Percentiles rank a stretch among this genome's conserved stretches.
Evolutionary conservation across 179 eudicot genomes (phyloP).

Genomic region (Silene noctiflora): DNA sequence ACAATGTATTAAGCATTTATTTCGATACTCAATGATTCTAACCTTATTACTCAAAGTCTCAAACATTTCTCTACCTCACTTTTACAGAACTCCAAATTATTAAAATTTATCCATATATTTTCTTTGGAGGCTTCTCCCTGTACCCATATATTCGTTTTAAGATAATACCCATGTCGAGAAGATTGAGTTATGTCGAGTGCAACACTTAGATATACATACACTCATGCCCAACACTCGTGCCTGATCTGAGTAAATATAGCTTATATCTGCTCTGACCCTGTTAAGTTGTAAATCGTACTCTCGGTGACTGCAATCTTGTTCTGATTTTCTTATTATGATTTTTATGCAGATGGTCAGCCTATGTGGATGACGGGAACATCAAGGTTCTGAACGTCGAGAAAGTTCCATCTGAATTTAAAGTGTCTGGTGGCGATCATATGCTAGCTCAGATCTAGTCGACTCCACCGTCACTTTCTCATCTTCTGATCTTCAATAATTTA

Average conservation of each 20-base stretch:
- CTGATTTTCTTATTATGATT: neutral
- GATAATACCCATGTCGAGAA: neutral
- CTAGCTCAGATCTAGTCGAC: constrained; percentile 54
- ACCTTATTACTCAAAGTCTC: too few species aligned
- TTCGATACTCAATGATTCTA: neutral
- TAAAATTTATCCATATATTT: too few species aligned
- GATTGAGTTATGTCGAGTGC: neutral
- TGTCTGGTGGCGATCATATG: constrained; percentile 76
- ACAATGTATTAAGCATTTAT: too few species aligned
- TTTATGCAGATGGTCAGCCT: constrained; percentile 79
- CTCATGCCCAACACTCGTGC: too few species aligned
- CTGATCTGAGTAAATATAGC: too few species aligned
- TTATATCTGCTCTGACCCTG: neutral
- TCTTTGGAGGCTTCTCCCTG: neutral
- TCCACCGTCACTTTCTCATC: neutral
- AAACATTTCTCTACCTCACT: too few species aligned
- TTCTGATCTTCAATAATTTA: neutral
- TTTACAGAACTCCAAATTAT: too few species aligned
- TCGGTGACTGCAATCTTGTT: neutral
- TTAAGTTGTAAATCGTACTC: neutral
- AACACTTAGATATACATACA: too few species aligned
- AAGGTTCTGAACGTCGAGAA: constrained; percentile 71
- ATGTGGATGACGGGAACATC: constrained; percentile 80
- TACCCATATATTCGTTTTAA: neutral
- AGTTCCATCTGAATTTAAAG: constrained; percentile 80